Conservation (phyloP, 164 flowering plant genomes). For the Magnolia officinalis region DNA sequence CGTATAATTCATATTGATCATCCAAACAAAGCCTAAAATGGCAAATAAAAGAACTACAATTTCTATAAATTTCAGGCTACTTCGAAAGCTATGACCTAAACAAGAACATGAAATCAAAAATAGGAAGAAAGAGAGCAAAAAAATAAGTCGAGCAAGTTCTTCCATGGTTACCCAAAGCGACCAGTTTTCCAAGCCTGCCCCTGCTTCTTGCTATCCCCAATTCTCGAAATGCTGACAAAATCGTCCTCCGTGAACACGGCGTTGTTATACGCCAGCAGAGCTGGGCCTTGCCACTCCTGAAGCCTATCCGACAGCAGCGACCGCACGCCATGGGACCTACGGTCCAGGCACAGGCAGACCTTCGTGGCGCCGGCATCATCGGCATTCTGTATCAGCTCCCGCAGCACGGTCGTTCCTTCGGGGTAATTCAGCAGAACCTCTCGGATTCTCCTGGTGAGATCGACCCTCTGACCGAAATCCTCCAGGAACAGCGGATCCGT, state of each 20-base stretch:
- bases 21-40: neutral
- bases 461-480: slow-evolving; percentile 97
- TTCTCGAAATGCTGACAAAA: slow-evolving; percentile 81
- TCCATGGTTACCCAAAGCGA: slow-evolving; percentile 68
- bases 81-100: too few relatives aligned
- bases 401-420: slow-evolving; percentile 88
- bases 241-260: slow-evolving; percentile 87
- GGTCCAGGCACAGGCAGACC: slow-evolving; percentile 81
- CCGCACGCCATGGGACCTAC: slow-evolving; percentile 48
- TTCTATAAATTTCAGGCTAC: too few relatives aligned
- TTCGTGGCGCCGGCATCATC: slow-evolving; percentile 93
- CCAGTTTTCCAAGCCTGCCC: slow-evolving; percentile 91
- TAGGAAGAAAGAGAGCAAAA: neutral
- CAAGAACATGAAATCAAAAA: neutral
- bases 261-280: slow-evolving; percentile 73
- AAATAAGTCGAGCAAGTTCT: neutral
- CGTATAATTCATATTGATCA: neutral
- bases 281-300: slow-evolving; percentile 87
- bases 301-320: slow-evolving; percentile 56
- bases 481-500: slow-evolving; percentile 51
- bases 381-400: slow-evolving; percentile 92
- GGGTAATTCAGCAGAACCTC: slow-evolving; percentile 90
- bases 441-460: slow-evolving; percentile 90
- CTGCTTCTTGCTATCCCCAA: slow-evolving; percentile 83
- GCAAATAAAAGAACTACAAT: neutral